Evolutionary conservation across 768 basidiomycete species (phyloP).

Genomic region (Mycena albidolilacea): DNA sequence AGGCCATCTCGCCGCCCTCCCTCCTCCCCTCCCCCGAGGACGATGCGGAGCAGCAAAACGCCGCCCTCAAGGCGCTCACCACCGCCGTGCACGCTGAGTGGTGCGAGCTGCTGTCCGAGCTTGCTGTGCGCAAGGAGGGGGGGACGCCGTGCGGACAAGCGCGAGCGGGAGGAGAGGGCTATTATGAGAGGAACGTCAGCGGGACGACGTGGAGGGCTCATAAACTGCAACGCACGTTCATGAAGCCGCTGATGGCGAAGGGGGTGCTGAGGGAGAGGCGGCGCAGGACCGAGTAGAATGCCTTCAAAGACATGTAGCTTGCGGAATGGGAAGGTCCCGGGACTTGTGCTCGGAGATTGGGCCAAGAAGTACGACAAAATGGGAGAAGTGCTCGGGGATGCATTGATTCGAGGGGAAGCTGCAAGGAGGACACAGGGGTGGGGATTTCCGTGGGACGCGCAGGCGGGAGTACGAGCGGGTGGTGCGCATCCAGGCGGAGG

Average conservation of each 20-base stretch:
- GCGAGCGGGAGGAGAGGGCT: conserved; percentile 68
- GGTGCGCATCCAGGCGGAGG: conserved; percentile 83
- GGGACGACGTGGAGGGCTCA: conserved; percentile 5
- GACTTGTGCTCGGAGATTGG: conserved; percentile 71
- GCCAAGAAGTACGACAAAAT: conserved; percentile 79
- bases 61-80: conserved; percentile 73
- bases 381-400: conserved; percentile 75
- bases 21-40: conserved; percentile 60
- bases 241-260: conserved; percentile 52
- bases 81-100: conserved; percentile 80
- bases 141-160: conserved; percentile 79
- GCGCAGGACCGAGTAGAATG: conserved; percentile 64
- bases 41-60: conserved; percentile 71
- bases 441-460: conserved; percentile 64
- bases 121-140: conserved; percentile 88
- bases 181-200: conserved; percentile 30
- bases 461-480: conserved; percentile 76
- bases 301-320: conserved; percentile 78
- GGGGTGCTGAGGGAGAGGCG: conserved; percentile 75
- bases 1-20: conserved; percentile 64
- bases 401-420: conserved; percentile 56
- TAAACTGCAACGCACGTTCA: conserved; percentile 62
- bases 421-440: conserved; percentile 64
- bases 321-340: conserved; percentile 72
- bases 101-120: conserved; percentile 87